These are phyloP conservation scores for Fusarium lyarnte DNA, from an alignment of 2,329 filamentous ascomycete species.

Conservation along the genomic window DNA sequence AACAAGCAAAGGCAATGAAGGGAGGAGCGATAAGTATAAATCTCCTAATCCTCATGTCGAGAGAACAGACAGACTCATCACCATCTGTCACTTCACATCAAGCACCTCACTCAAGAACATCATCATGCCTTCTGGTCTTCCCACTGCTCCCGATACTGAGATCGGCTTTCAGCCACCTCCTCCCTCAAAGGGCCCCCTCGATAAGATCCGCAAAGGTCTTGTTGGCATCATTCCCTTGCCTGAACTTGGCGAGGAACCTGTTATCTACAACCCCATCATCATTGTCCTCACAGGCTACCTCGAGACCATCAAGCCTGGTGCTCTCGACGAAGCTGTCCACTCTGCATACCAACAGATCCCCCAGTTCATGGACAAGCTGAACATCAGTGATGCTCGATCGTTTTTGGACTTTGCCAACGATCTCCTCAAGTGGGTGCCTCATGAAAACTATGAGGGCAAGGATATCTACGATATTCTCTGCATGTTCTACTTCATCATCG, in stretches of 20 bases:
- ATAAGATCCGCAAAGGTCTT: neutral
- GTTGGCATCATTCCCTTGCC: neutral
- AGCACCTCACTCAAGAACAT: neutral
- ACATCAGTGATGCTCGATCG: neutral
- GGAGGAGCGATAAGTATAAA: neutral
- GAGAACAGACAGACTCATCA: too few relatives aligned
- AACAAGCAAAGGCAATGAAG: too few relatives aligned
- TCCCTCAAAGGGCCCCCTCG: neutral
- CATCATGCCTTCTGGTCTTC: conserved; percentile 17
- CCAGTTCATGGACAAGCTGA: conserved; percentile 7
- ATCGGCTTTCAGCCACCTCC: conserved; percentile 16
- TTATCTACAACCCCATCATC: conserved; percentile 1
- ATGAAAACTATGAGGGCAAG: neutral
- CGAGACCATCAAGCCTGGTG: neutral
- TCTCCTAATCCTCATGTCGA: fast-evolving
- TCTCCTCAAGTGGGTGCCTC: conserved; percentile 5
- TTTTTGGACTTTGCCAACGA: conserved; percentile 15
- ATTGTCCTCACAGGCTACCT: neutral
- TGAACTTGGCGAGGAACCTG: neutral
- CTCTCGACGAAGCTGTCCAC: neutral
- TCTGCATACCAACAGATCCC: neutral
- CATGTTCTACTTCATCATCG: conserved; percentile 10
- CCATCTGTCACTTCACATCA: neutral
- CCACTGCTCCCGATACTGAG: neutral
- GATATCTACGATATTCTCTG: conserved; percentile 9